These are phyloP conservation scores for Camelina sativa DNA, from an alignment of 345 rosid genomes.

Conservation along the genomic window DNA sequence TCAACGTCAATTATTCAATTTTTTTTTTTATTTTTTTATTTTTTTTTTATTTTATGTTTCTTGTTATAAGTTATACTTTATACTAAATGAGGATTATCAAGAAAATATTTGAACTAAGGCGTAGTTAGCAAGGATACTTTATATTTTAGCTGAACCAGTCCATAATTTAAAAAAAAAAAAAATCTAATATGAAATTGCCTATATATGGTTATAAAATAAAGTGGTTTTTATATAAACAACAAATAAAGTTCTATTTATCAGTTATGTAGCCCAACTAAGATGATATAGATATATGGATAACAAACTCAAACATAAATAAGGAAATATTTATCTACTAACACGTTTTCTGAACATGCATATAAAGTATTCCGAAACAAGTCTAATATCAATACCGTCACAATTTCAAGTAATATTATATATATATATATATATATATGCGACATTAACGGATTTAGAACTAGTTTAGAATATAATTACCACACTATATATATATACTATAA, in stretches of 20 bases:
- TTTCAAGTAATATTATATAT: background rate
- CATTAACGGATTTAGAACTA: slow-evolving; percentile 5
- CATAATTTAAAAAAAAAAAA: background rate
- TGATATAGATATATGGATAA: slow-evolving; percentile 15
- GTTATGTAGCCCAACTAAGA: slow-evolving; percentile 15
- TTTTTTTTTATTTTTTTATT: no score
- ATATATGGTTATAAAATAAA: background rate
- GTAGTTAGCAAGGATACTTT: slow-evolving; percentile 3
- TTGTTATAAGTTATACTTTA: background rate
- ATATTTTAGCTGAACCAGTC: background rate
- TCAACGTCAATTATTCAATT: background rate
- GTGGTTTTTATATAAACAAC: background rate
- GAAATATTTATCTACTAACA: background rate
- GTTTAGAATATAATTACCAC: background rate
- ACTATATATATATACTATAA: background rate
- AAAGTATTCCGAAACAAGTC: slow-evolving; percentile 9
- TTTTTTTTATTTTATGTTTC: background rate
- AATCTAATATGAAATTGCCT: background rate
- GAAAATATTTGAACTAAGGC: background rate
- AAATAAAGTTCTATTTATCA: slow-evolving; percentile 2
- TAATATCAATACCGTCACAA: slow-evolving; percentile 8
- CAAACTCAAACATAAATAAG: background rate
- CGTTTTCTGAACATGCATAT: slow-evolving; percentile 12
- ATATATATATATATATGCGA: background rate
- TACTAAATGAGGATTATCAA: background rate